Base-by-base conservation (phyloP, 495 filamentous ascomycete genomes). In the Cercophora newfieldiana region DNA sequence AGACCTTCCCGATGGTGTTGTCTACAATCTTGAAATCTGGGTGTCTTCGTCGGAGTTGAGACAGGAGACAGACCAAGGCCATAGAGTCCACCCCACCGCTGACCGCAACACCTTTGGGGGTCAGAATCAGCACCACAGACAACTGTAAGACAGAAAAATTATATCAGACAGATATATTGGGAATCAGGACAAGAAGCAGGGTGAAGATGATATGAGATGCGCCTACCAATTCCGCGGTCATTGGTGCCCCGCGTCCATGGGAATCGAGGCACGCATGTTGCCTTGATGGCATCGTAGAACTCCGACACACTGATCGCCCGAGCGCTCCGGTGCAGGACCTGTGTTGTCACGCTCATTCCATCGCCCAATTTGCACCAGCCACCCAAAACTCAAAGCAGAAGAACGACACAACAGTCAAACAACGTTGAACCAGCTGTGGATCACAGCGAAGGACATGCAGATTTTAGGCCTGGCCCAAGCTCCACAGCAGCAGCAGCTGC, bases 11-110 rank as follows among this genome's bases (percentile, higher is more conserved):
- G 22, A 79, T 54, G 44, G 68, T 70, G 66, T 80, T 74, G 63
- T 80, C 77, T 14, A 70, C 69, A 22, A 83, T 59, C 55, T 31
- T 74, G 63, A 79, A 70, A 30, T 63, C 56, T 10, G 51, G 24
- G 29, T 68, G 50, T 61, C 5, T 66, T 64, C 26, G 76, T 66
- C 64, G 73, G 25, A 71, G 44, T 16, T 81, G 75, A 47, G 74
- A 74, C 67, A 88, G 93, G n/a, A 98, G 83, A 63, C 79, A 84
- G 49, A 93, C 92, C 44, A 99, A 80, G 22, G 94, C 94, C 93
- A 97, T 99, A 4, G 95, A 98, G 71, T 99, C 95, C 16, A 95
- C 90, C 18, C 95, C 95, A 7, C 95, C 95, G 74, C 94, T 97
- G 54, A 98, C 79, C 12, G 94, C 94, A 48, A 54, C 5, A 47